These are phyloP conservation scores for Oldenlandia corymbosa DNA, from an alignment of 257 asterid species.

Conservation along the genomic window DNA sequence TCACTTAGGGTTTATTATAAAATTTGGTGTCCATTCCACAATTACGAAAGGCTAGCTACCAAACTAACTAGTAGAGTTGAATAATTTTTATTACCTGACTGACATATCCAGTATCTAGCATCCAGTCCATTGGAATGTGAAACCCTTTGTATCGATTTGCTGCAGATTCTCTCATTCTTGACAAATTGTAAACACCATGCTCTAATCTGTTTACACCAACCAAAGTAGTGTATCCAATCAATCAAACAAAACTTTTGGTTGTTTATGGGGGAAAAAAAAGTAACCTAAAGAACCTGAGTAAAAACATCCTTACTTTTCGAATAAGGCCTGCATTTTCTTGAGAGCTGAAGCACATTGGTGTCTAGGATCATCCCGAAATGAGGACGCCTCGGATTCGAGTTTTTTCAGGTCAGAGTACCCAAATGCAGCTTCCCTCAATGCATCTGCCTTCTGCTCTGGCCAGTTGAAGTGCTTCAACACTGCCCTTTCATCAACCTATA, in stretches of 20 bases:
- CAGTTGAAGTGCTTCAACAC: constrained; percentile 93
- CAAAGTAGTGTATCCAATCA: too few species aligned
- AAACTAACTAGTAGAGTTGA: constrained; percentile 1
- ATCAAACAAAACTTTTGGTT: too few species aligned
- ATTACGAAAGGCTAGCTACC: neutral
- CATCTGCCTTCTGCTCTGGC: constrained; percentile 98
- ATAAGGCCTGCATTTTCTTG: constrained; percentile 89
- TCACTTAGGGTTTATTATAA: too few species aligned
- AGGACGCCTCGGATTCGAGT: constrained; percentile 71
- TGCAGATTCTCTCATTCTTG: constrained; percentile 87
- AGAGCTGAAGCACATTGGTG: constrained; percentile 71
- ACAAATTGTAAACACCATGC: constrained; percentile 71
- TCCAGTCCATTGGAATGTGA: constrained; percentile 83
- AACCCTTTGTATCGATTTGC: constrained; percentile 59
- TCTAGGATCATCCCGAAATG: constrained; percentile 71
- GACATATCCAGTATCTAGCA: constrained; percentile 75
- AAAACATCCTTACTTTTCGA: constrained; percentile 54
- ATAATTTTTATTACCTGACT: constrained; percentile 57
- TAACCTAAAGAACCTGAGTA: too few species aligned
- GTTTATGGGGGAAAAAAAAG: too few species aligned
- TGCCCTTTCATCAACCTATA: constrained; percentile 98
- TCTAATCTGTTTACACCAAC: constrained; percentile 58
- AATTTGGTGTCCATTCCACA: too few species aligned
- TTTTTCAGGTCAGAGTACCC: constrained; percentile 87
- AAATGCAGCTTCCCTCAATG: constrained; percentile 95